Evolutionary conservation across 257 asterid species (phyloP), one percentile per base, ranked within the genome.

Genomic region (Lavandula angustifolia): DNA sequence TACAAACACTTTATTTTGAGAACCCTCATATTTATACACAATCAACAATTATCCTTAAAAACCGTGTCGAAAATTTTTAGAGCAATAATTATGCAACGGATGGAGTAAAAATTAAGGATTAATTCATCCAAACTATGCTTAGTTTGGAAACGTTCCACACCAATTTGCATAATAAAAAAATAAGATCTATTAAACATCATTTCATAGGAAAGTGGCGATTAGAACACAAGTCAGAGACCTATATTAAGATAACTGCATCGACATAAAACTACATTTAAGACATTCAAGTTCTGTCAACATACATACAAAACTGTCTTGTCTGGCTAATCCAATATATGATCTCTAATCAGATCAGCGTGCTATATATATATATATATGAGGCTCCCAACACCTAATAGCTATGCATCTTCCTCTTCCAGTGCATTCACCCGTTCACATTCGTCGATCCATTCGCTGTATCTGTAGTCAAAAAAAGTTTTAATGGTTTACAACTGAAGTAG

Each of bases 391-490:
- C 44, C 17, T 22, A 32, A 55, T 42, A 44, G 11, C 65, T 60
- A 60, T 27, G 53, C 88, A 12, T 75, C 98, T 8, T 88, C 98
- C 0, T 79, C 98, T 61, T 79, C 96, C 12, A 29, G 68, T 68
- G 72, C 81, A 70, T 90, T 92, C 69, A 85, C 96, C 0, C 92
- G 89, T 59, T 92, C 98, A 8, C 99, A 92, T 76, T 92, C 99
- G 13, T 92, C 99, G 38, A 92, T 92, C 99, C 99, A 92, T 70
- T 92, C 99, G 53, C 97, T 81, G 58, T 92, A 92, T 71, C 95
- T 87, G 85, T 58, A 44, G 50, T 17, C 50, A 40, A 4, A n/a
- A n/a, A 44, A 8, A 7, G 16, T 31, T 18, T 31, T 11, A 22
- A 55, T 18, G 51, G 13, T 57, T 51, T 34, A 40, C 9, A 53